Evolutionary conservation across 768 basidiomycete species (phyloP).

Genomic region (Pisolithus microcarpus): DNA sequence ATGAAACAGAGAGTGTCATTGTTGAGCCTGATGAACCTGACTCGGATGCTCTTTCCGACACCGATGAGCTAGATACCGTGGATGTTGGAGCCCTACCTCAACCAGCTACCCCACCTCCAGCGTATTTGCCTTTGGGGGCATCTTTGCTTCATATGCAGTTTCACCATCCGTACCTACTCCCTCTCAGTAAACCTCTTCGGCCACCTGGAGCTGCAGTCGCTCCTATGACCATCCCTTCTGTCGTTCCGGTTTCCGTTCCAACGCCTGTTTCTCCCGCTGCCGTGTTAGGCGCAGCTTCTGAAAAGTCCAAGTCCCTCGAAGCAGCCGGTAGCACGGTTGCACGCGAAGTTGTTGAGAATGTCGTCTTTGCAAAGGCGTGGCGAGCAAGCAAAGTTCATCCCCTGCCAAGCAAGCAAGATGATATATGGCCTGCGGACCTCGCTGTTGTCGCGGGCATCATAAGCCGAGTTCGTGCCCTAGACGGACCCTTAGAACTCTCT

Average conservation of each 20-base stretch:
- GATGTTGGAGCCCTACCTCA: conserved; percentile 33
- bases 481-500: conserved; percentile 37
- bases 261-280: conserved; percentile 84
- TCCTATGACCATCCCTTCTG: conserved; percentile 36
- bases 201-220: conserved; percentile 49
- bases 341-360: conserved; percentile 68
- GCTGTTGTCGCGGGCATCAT: conserved; percentile 35
- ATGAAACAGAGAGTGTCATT: conserved; percentile 20
- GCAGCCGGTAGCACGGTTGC: conserved; percentile 57
- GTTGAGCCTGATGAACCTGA: conserved; percentile 32
- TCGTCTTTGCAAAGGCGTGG: conserved; percentile 64
- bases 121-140: conserved; percentile 66
- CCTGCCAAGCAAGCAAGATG: conserved; percentile 15
- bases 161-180: conserved; percentile 55
- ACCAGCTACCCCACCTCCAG: conserved; percentile 62
- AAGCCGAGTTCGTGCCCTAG: conserved; percentile 27
- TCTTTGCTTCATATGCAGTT: conserved; percentile 63
- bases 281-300: conserved; percentile 52
- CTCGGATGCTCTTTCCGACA: conserved; percentile 35
- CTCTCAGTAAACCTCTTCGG: conserved; percentile 52
- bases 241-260: conserved; percentile 51
- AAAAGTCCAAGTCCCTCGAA: conserved; percentile 63
- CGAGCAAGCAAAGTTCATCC: conserved; percentile 29
- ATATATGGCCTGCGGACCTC: conserved; percentile 57
- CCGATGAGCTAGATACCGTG: conserved; percentile 31